Evolutionary conservation across 495 filamentous ascomycete genomes (phyloP), one percentile per base, ranked within the genome.

Genomic region (Penicillium maclennaniae): DNA sequence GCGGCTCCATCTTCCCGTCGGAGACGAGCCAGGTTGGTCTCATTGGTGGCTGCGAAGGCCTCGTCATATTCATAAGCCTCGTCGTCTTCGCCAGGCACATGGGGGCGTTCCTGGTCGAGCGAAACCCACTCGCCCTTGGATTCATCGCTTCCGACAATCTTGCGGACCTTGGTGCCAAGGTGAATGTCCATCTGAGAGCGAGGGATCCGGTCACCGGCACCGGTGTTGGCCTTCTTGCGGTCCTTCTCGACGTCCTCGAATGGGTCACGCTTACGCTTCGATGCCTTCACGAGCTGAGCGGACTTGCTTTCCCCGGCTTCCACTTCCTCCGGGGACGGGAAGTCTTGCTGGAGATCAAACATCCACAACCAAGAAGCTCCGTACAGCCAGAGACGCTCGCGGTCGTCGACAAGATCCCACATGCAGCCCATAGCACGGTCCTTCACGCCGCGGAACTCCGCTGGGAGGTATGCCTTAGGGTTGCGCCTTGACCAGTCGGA

Each of bases 291-390:
- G 31, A 65, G 45, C 44, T 65, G 56, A 26, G 60, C 58, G 23
- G 45, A 21, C 23, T 60, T 66, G 43, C 36, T 55, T 45, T 63
- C 65, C 53, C 56, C 59, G 12, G 57, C 55, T 21, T 60, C 60
- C 40, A 64, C 53, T 36, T 72, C 65, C 7, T 69, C 68, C 6
- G 62, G 54, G 2, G 72, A 61, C 0, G 78, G 79, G 45, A 96
- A 75, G 62, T 97, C 87, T 48, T 80, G 79, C 6, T 79, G 79
- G 6, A 96, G 63, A 67, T 97, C 90, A 53, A 97, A 82, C 92
- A 97, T 97, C 79, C 87, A 96, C 47, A 99, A 64, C 81, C 91
- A 97, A 0, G 81, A 82, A 7, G 78, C 76, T 10, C 91, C 92
- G 65, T 92, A 96, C 7, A 97, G 67, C 91, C 93, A 97, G 2